These are phyloP conservation scores for Neurospora sp. DNA, from an alignment of 495 filamentous ascomycete species.

Conservation along the genomic window DNA sequence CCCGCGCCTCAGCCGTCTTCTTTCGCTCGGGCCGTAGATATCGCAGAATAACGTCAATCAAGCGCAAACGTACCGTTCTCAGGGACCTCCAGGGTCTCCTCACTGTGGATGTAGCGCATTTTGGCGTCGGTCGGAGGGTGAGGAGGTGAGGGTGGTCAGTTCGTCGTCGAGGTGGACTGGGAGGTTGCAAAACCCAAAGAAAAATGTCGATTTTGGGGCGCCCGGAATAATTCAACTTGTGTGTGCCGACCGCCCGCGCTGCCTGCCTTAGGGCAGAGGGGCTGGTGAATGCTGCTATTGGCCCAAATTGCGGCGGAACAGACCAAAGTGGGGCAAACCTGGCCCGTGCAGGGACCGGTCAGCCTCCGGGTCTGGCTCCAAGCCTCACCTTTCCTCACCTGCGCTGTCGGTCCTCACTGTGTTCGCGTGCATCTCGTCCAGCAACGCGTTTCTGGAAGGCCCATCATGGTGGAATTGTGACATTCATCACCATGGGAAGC, in stretches of 20 bases:
- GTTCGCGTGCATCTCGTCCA: neutral
- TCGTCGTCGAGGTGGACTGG: conserved; percentile 27
- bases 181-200: conserved; percentile 23
- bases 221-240: conserved; percentile 32
- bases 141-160: conserved; percentile 26
- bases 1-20: neutral
- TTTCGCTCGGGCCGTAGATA: neutral
- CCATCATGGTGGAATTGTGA: neutral
- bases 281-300: conserved; percentile 14
- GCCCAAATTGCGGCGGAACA: conserved; percentile 8
- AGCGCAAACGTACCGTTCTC: conserved; percentile 75
- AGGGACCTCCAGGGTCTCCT: conserved; percentile 87
- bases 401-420: neutral
- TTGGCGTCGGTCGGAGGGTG: conserved; percentile 42
- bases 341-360: conserved; percentile 9
- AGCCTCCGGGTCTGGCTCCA: neutral
- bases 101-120: conserved; percentile 97
- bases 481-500: neutral
- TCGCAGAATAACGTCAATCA: conserved; percentile 13
- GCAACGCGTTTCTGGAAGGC: neutral
- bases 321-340: conserved; percentile 4
- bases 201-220: conserved; percentile 28
- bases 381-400: neutral
- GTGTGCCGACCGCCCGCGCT: conserved; percentile 18
- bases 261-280: conserved; percentile 23